A percentile compares a stretch with the other conserved stretches of the same genome.
Conservation (phyloP, 1,284 basidiomycete genomes). For the Kalmanozyma brasiliensis region DNA sequence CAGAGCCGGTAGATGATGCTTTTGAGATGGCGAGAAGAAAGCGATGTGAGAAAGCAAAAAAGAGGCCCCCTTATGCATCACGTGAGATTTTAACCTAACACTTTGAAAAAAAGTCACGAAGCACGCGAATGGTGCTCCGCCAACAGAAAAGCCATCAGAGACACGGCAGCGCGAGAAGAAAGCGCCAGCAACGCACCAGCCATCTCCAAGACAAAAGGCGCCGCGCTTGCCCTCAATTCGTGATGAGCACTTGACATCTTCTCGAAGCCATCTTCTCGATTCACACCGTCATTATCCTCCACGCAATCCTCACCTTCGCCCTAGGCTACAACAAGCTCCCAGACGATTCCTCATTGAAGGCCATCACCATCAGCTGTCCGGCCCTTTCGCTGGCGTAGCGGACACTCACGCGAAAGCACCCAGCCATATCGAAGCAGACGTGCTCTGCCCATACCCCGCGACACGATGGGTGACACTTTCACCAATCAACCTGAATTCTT, state of each 20-base stretch:
- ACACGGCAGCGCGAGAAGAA: background rate
- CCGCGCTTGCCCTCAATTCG: background rate
- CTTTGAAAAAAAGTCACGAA: background rate
- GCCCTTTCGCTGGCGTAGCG: no score
- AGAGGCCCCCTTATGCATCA: background rate
- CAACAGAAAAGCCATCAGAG: background rate
- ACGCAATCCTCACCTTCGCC: background rate
- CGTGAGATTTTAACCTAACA: conserved; percentile 5
- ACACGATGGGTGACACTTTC: conserved; percentile 64
- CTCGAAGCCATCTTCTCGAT: background rate
- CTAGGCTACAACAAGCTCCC: background rate
- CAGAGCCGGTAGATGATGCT: background rate
- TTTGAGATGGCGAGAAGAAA: background rate
- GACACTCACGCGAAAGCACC: no score
- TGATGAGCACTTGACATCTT: no score
- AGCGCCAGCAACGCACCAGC: conserved; percentile 6
- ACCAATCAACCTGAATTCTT: conserved; percentile 66
- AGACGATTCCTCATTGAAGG: no score
- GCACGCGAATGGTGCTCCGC: no score
- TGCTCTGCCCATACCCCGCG: no score
- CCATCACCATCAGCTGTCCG: no score
- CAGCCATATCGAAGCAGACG: no score
- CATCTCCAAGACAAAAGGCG: background rate
- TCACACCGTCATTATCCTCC: background rate
- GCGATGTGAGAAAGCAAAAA: background rate